A percentile compares a stretch with the other conserved stretches of the same genome.
These are phyloP conservation scores for Linum lewisii DNA, from an alignment of 345 rosid genomes.

Conservation along the genomic window DNA sequence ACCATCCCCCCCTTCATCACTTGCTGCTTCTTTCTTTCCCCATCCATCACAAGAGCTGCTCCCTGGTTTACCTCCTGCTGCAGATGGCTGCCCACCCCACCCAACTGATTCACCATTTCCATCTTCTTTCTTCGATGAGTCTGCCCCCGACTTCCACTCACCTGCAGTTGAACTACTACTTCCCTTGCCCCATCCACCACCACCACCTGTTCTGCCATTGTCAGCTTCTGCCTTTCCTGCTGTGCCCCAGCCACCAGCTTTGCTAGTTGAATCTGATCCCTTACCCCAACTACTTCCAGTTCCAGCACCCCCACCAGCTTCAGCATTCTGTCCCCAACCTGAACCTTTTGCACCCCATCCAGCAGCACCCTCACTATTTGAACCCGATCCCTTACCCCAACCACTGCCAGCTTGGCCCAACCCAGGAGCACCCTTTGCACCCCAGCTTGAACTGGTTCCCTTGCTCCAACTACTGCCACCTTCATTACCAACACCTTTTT, in stretches of 20 bases:
- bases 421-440: background rate
- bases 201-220: background rate
- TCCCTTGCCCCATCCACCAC: too few relatives aligned
- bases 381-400: conserved; percentile 12
- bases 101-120: conserved; percentile 4
- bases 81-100: conserved; percentile 18
- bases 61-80: too few relatives aligned
- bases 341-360: background rate
- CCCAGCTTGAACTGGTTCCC: conserved; percentile 6
- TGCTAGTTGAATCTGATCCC: too few relatives aligned
- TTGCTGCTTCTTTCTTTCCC: conserved; percentile 23
- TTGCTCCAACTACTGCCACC: conserved; percentile 12
- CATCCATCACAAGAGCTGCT: conserved; percentile 20
- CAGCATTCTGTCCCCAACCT: conserved; percentile 6
- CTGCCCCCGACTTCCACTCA: conserved; percentile 9
- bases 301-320: background rate
- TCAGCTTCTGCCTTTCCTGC: background rate
- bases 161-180: too few relatives aligned
- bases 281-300: background rate
- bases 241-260: too few relatives aligned
- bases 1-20: conserved; percentile 33
- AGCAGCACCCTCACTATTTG: background rate
- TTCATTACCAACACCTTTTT: conserved; percentile 5
- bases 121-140: too few relatives aligned
- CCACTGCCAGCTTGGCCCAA: conserved; percentile 4